phyloP scores from a whole-genome alignment of 2,329 filamentous ascomycete genomes.

The Lomentospora prolificans region DNA sequence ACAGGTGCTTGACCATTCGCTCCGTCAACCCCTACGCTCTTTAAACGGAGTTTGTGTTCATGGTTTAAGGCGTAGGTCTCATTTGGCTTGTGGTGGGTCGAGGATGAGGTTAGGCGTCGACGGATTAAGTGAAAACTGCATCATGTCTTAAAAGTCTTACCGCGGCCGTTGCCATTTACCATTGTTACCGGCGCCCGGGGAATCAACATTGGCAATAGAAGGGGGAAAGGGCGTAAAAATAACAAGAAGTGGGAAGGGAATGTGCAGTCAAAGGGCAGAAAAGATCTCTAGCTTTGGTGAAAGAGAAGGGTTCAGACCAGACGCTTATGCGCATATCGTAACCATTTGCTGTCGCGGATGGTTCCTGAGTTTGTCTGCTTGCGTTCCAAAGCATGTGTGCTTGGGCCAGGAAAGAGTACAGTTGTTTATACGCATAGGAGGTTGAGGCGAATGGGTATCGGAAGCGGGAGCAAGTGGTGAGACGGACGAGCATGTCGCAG shows the following conservation, averaged over 20 bases:
- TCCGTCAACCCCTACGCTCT: conserved; percentile 71
- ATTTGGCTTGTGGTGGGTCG: neutral
- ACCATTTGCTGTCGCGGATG: neutral
- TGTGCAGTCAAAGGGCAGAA: neutral
- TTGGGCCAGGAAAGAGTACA: neutral
- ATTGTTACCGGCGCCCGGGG: neutral
- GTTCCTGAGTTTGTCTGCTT: neutral
- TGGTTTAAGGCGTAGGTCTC: neutral
- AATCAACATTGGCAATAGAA: neutral
- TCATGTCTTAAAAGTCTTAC: conserved; percentile 1
- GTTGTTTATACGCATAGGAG: neutral
- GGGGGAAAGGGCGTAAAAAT: neutral
- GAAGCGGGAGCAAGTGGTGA: neutral
- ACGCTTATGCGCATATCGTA: too few species aligned
- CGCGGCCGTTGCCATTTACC: neutral
- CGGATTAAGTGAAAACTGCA: neutral
- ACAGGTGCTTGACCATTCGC: conserved; percentile 71
- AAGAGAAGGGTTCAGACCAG: neutral
- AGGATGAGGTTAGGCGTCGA: neutral
- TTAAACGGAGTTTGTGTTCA: conserved; percentile 20
- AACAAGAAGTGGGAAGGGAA: neutral
- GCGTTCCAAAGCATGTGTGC: neutral
- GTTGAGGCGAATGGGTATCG: neutral
- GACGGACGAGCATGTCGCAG: neutral
- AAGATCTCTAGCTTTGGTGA: neutral